A percentile compares a stretch with the other conserved stretches of the same genome.
Conservation (phyloP, 1,284 basidiomycete genomes). For the Fistulinella cinereoalba region DNA sequence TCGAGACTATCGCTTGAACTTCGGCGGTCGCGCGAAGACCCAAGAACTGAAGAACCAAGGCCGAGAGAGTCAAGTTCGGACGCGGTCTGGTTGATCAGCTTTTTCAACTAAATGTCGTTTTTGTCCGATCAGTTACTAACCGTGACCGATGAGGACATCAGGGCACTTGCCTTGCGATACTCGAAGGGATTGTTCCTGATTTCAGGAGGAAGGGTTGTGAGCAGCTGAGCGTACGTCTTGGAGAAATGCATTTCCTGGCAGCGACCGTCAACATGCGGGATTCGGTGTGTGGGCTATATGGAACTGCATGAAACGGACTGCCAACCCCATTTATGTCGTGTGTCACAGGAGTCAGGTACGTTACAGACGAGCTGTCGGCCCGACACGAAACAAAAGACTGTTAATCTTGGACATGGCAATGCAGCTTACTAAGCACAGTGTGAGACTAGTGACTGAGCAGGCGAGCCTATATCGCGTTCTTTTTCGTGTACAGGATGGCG, state of each 20-base stretch:
- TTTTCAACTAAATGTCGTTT: constrained; percentile 70
- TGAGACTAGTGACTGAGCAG: too few species aligned
- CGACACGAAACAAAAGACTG: too few species aligned
- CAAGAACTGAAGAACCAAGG: constrained; percentile 58
- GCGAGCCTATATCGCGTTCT: too few species aligned
- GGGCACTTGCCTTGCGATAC: constrained; percentile 67
- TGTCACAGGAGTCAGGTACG: too few species aligned
- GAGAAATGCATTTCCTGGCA: constrained; percentile 69
- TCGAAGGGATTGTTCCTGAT: constrained; percentile 79
- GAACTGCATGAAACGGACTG: neutral
- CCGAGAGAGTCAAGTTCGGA: constrained; percentile 80
- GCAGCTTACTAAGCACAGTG: too few species aligned
- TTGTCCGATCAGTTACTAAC: neutral
- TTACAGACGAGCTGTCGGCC: too few species aligned
- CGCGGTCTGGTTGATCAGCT: constrained; percentile 86
- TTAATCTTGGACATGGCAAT: too few species aligned
- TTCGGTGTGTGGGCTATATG: neutral
- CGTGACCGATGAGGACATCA: neutral
- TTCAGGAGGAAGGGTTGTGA: constrained; percentile 72
- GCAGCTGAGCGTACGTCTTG: constrained; percentile 71
- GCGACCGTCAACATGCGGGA: too few species aligned
- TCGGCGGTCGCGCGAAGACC: constrained; percentile 38
- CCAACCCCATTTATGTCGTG: neutral
- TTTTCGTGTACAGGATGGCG: too few species aligned
- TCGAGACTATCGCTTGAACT: constrained; percentile 19